Conservation (phyloP, 345 rosid genomes). For the Gossypium sturtianum region DNA sequence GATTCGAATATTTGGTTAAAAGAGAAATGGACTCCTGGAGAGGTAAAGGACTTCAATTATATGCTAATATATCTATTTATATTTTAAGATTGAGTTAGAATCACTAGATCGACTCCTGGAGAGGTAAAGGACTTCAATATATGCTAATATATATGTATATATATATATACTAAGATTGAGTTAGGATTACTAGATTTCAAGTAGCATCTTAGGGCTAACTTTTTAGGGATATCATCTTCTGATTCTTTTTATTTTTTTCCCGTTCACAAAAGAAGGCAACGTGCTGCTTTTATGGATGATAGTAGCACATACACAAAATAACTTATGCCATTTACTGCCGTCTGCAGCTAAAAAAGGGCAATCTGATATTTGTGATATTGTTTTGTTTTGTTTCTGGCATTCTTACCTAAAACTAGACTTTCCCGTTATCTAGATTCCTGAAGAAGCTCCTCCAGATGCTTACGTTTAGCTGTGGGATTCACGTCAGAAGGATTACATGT, state of each 20-base stretch:
- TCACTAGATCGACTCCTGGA: too few species aligned
- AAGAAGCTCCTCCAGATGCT: conserved; percentile 53
- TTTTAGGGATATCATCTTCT: neutral
- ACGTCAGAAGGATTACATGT: neutral
- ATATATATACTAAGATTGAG: too few species aligned
- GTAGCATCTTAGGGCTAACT: neutral
- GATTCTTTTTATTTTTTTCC: neutral
- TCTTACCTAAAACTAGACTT: neutral
- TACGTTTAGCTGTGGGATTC: conserved; percentile 14
- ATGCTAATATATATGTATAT: too few species aligned
- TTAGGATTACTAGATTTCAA: neutral
- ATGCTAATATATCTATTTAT: neutral
- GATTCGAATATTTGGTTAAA: conserved; percentile 66
- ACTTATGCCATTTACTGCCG: neutral
- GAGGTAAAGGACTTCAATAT: too few species aligned
- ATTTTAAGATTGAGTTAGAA: neutral
- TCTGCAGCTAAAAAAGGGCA: neutral
- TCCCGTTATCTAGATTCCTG: conserved; percentile 38
- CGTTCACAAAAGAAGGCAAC: neutral
- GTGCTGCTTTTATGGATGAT: neutral
- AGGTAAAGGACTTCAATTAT: conserved; percentile 38
- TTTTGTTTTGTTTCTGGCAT: neutral
- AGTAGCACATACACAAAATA: neutral
- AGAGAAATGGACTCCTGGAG: conserved; percentile 77
- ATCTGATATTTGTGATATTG: neutral